Conservation (phyloP, 768 basidiomycete genomes). For the Kwoniella shandongensis region DNA sequence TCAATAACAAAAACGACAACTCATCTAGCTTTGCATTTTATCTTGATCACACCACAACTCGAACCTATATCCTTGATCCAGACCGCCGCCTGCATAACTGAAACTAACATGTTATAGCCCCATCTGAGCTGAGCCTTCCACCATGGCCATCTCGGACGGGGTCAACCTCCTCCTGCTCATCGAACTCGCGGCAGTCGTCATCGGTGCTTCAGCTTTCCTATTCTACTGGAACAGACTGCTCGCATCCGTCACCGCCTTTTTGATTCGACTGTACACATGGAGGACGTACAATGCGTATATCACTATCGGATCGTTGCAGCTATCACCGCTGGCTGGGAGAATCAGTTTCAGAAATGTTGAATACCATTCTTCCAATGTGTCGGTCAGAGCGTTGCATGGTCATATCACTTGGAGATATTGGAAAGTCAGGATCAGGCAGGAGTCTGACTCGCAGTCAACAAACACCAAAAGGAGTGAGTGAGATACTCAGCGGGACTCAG, state of each 20-base stretch:
- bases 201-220: slow-evolving; percentile 60
- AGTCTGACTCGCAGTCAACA: slow-evolving; percentile 51
- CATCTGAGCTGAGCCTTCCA: slow-evolving; percentile 1
- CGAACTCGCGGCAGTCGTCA: slow-evolving; percentile 47
- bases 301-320: slow-evolving; percentile 84
- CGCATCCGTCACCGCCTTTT: slow-evolving; percentile 65
- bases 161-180: slow-evolving; percentile 48
- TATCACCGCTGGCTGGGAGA: slow-evolving; percentile 82
- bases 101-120: not conserved
- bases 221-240: slow-evolving; percentile 91
- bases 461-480: slow-evolving; percentile 36
- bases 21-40: not conserved
- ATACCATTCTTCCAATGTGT: slow-evolving; percentile 92
- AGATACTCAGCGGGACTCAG: not conserved
- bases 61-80: not conserved
- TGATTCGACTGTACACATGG: slow-evolving; percentile 75
- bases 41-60: not conserved
- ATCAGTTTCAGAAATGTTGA: slow-evolving; percentile 82
- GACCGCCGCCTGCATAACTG: not conserved
- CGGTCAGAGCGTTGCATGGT: slow-evolving; percentile 76
- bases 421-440: slow-evolving; percentile 76
- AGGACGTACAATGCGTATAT: slow-evolving; percentile 75
- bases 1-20: not conserved
- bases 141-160: slow-evolving; percentile 17
- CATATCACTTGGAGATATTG: slow-evolving; percentile 93